phyloP scores from a whole-genome alignment of 371 early-diverging fungal genomes.

The Mortierella sp. region DNA sequence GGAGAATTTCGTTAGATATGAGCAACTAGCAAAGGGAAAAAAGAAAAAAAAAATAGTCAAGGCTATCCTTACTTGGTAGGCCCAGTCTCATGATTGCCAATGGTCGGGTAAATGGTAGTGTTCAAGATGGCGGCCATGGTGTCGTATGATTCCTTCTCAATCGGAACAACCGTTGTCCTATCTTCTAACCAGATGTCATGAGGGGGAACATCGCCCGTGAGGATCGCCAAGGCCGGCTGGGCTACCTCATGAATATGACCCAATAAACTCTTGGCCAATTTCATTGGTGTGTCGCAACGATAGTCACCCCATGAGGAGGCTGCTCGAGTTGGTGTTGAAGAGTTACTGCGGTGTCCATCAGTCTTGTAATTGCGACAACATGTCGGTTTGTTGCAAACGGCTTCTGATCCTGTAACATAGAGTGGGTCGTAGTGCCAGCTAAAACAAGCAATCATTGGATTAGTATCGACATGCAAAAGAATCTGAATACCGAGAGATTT shows the following conservation, averaged over 20 bases:
- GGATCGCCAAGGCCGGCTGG: constrained; percentile 59
- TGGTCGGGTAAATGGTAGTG: constrained; percentile 61
- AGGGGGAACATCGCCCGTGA: constrained; percentile 73
- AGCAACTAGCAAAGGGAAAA: background rate
- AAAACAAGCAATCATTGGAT: background rate
- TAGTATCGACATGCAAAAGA: background rate
- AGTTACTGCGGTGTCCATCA: constrained; percentile 9
- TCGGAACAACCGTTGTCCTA: constrained; percentile 39
- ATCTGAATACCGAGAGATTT: too few relatives aligned
- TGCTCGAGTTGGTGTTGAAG: constrained; percentile 10
- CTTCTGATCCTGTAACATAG: constrained; percentile 64
- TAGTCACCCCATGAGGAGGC: constrained; percentile 56
- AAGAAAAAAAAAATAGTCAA: background rate
- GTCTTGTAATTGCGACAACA: constrained; percentile 59
- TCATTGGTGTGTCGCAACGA: constrained; percentile 61
- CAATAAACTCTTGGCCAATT: constrained; percentile 59
- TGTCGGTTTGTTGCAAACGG: constrained; percentile 60
- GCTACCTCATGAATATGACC: constrained; percentile 54
- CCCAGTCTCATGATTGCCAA: constrained; percentile 65
- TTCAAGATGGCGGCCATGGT: constrained; percentile 57
- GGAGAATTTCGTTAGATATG: too few relatives aligned
- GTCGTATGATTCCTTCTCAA: constrained; percentile 55
- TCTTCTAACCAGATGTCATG: constrained; percentile 65
- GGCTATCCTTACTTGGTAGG: constrained; percentile 27
- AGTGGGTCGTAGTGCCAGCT: constrained; percentile 69